A percentile compares a stretch with the other conserved stretches of the same genome.
These are phyloP conservation scores for Lolium multiflorum DNA, from an alignment of 176 grass and related monocot genomes.

Conservation along the genomic window DNA sequence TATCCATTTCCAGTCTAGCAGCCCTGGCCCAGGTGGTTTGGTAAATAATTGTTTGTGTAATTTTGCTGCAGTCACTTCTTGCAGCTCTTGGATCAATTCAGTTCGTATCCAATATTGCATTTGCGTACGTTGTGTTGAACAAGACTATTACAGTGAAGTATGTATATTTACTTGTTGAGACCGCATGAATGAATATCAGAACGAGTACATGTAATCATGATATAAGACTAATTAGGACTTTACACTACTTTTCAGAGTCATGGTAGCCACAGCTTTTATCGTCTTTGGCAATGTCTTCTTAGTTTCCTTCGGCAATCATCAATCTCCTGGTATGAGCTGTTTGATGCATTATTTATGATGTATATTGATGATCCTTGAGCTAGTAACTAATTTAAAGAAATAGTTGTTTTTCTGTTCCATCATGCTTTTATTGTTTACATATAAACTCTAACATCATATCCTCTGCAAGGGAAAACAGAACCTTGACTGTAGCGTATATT, in stretches of 20 bases:
- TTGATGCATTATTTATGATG: slow-evolving; percentile 28
- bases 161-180: slow-evolving; percentile 52
- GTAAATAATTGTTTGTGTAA: slow-evolving; percentile 41
- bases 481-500: slow-evolving; percentile 9
- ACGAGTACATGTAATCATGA: slow-evolving; percentile 23
- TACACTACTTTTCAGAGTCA: slow-evolving; percentile 72
- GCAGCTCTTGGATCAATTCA: slow-evolving; percentile 98
- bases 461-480: not conserved
- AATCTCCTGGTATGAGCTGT: slow-evolving; percentile 84
- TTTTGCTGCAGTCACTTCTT: slow-evolving; percentile 93
- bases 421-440: slow-evolving; percentile 9
- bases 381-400: not conserved
- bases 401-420: not conserved
- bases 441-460: not conserved
- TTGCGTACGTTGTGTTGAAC: slow-evolving; percentile 96
- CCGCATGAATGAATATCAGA: slow-evolving; percentile 26
- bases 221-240: slow-evolving; percentile 36
- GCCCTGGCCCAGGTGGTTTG: slow-evolving; percentile 7
- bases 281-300: slow-evolving; percentile 95
- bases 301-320: slow-evolving; percentile 97
- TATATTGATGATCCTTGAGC: slow-evolving; percentile 28
- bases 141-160: slow-evolving; percentile 95
- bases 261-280: slow-evolving; percentile 93
- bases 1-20: not conserved
- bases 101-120: slow-evolving; percentile 96